Percentiles rank a stretch among this genome's conserved stretches.
Conservation (phyloP, 2,329 filamentous ascomycete genomes). For the Alternaria brassicicola region DNA sequence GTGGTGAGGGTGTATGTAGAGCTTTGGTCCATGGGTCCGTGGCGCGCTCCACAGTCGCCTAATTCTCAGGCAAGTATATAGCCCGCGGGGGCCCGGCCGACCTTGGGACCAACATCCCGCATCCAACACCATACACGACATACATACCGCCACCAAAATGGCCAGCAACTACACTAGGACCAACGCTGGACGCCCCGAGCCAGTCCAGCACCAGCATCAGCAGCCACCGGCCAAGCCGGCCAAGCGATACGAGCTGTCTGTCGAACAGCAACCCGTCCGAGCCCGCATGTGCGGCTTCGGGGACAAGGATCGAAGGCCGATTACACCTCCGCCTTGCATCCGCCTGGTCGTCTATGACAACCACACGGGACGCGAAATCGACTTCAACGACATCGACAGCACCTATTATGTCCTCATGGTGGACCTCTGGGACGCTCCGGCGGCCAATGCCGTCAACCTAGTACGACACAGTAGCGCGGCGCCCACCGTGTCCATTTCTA, state of each 20-base stretch:
- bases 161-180: background rate
- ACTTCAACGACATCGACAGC: slow-evolving; percentile 75
- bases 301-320: slow-evolving; percentile 96
- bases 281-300: slow-evolving; percentile 99
- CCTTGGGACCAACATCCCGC: no score
- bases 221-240: background rate
- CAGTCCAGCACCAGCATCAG: slow-evolving; percentile 3
- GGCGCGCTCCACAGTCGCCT: background rate
- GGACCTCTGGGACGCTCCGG: slow-evolving; percentile 70
- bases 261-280: slow-evolving; percentile 88
- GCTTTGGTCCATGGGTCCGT: no score
- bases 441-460: slow-evolving; percentile 68
- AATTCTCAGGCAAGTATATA: slow-evolving; percentile 1
- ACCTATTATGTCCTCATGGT: slow-evolving; percentile 72
- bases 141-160: background rate
- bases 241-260: slow-evolving; percentile 64
- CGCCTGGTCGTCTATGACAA: slow-evolving; percentile 79
- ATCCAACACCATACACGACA: background rate
- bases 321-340: slow-evolving; percentile 93
- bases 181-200: slow-evolving; percentile 1
- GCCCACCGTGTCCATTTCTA: slow-evolving; percentile 74
- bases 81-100: background rate
- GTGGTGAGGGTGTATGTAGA: no score
- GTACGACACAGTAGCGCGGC: slow-evolving; percentile 69
- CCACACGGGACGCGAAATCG: slow-evolving; percentile 77